Percentiles rank a stretch among this genome's conserved stretches.
phyloP scores from a whole-genome alignment of 2,329 filamentous ascomycete species.

The Epichloe coenophiala region DNA sequence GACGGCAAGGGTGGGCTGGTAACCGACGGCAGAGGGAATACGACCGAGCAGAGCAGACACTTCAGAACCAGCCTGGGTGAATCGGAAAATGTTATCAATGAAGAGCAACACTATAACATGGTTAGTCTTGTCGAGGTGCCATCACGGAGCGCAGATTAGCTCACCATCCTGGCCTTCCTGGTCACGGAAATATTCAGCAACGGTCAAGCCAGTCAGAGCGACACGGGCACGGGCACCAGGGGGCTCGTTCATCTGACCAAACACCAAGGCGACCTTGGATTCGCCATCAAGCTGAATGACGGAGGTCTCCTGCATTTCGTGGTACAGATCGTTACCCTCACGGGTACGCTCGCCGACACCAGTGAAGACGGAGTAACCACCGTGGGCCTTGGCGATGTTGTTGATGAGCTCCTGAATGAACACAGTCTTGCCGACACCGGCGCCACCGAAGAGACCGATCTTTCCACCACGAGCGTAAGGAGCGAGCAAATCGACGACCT shows the following conservation, averaged over 20 bases:
- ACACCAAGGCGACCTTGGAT: slow-evolving; percentile 98
- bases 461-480: slow-evolving; percentile 99
- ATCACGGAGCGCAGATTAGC: slow-evolving; percentile 15
- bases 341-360: slow-evolving; percentile 99
- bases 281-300: slow-evolving; percentile 99
- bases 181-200: slow-evolving; percentile 73
- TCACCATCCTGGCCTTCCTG: slow-evolving; percentile 72
- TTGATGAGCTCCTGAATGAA: slow-evolving; percentile 99
- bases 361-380: slow-evolving; percentile 99
- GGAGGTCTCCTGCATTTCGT: slow-evolving; percentile 99
- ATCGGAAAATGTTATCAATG: slow-evolving; percentile 99
- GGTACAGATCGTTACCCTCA: slow-evolving; percentile 99
- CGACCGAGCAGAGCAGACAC: slow-evolving; percentile 98
- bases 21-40: slow-evolving; percentile 99
- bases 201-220: slow-evolving; percentile 75
- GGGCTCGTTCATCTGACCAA: slow-evolving; percentile 99
- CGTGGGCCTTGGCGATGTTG: slow-evolving; percentile 99
- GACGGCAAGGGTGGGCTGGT: slow-evolving; percentile 95
- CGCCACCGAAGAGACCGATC: slow-evolving; percentile 99
- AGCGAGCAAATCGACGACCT: slow-evolving; percentile 97
- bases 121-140: neutral
- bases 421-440: slow-evolving; percentile 99
- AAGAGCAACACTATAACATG: slow-evolving; percentile 68
- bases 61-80: slow-evolving; percentile 99
- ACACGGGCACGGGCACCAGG: slow-evolving; percentile 99